Evolutionary conservation across 2,329 filamentous ascomycete genomes (phyloP).

Genomic region (Anthostomella pinea): DNA sequence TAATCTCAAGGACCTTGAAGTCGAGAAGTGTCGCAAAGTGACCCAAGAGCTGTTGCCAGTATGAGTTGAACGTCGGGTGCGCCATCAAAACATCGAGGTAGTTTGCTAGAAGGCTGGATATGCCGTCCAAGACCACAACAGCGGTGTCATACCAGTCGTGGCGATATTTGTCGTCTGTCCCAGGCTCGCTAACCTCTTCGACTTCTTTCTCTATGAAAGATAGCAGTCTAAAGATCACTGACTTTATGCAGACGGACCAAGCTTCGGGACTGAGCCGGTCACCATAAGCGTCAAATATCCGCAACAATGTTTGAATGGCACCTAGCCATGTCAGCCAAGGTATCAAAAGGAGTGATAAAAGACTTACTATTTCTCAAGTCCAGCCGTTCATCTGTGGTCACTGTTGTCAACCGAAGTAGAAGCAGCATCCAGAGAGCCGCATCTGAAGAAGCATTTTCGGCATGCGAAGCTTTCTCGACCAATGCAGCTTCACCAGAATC

Average conservation of each 20-base stretch:
- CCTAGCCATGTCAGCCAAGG: constrained; percentile 44
- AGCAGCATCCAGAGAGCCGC: constrained; percentile 78
- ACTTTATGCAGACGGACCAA: constrained; percentile 80
- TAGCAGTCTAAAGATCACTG: constrained; percentile 76
- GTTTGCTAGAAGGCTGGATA: constrained; percentile 69
- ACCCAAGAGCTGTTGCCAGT: constrained; percentile 73
- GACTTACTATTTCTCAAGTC: constrained; percentile 72
- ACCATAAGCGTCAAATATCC: constrained; percentile 90
- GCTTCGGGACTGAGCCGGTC: constrained; percentile 73
- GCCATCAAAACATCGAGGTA: constrained; percentile 71
- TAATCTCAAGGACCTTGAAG: constrained; percentile 65
- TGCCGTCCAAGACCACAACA: constrained; percentile 69
- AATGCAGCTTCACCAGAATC: constrained; percentile 56
- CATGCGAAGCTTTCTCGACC: constrained; percentile 55
- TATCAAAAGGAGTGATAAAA: constrained; percentile 4
- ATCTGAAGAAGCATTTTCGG: constrained; percentile 59
- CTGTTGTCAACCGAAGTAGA: constrained; percentile 65
- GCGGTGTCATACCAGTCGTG: constrained; percentile 72
- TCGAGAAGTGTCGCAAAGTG: constrained; percentile 65
- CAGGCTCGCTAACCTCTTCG: constrained; percentile 34
- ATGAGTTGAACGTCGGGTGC: constrained; percentile 63
- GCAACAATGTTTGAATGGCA: constrained; percentile 83
- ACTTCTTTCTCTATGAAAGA: constrained; percentile 64
- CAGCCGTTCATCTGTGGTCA: constrained; percentile 67
- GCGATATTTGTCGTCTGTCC: constrained; percentile 40